Evolutionary conservation across 768 basidiomycete genomes (phyloP).

Genomic region (Pleurotus ostreatus): DNA sequence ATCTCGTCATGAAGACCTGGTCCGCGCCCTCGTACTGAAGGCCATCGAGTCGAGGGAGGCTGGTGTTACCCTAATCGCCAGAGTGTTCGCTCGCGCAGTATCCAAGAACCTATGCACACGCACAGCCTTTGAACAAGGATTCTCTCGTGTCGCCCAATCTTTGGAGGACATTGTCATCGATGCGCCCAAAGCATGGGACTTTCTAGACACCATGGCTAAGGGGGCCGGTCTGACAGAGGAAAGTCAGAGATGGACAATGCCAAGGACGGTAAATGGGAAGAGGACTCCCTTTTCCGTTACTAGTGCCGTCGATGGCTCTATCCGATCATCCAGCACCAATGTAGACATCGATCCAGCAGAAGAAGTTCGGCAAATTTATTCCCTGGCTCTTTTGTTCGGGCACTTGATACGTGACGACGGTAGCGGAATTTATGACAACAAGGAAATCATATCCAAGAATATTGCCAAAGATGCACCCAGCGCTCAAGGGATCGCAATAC

Average conservation of each 20-base stretch:
- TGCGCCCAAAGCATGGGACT: constrained; percentile 78
- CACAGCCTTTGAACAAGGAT: constrained; percentile 70
- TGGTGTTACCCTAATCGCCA: constrained; percentile 73
- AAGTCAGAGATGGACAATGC: constrained; percentile 48
- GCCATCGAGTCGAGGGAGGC: constrained; percentile 81
- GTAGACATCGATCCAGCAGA: no score
- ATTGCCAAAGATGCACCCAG: no score
- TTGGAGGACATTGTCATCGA: constrained; percentile 90
- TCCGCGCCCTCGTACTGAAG: constrained; percentile 68
- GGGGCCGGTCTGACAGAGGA: constrained; percentile 66
- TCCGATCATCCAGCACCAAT: constrained; percentile 5
- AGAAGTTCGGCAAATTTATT: no score
- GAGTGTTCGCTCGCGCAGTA: constrained; percentile 63
- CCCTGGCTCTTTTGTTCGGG: no score
- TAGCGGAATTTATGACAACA: no score
- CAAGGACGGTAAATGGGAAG: constrained; percentile 58
- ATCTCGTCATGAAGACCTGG: constrained; percentile 57
- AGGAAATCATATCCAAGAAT: no score
- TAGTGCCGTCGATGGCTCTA: constrained; percentile 18
- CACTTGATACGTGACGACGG: no score
- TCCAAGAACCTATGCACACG: constrained; percentile 57
- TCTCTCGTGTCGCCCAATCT: constrained; percentile 63
- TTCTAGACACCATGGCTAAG: constrained; percentile 72
- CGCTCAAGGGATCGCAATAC: no score
- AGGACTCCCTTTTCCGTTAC: constrained; percentile 41